Base-by-base conservation (phyloP, 768 basidiomycete genomes). In the Harrya chromipes region DNA sequence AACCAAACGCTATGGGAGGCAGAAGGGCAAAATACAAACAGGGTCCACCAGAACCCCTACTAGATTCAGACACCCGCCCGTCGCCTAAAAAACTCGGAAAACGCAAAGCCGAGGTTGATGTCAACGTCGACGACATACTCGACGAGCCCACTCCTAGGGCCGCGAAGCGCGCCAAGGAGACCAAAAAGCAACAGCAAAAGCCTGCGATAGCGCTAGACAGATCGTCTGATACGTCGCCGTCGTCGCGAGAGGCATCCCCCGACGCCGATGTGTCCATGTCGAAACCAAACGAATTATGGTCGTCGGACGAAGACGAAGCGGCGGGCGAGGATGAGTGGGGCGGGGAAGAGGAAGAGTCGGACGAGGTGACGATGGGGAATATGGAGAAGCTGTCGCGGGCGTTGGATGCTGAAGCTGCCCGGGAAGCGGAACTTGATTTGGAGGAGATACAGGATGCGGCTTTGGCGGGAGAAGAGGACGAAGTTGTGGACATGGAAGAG, bases 1-100 rank as follows among this genome's bases (percentile, higher is more conserved):
- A 43, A 39, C 33, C 33, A 33, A 8, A 46, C 54, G 59, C 40
- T 43, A 93, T 94, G 91, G 91, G 91, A 53, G 91, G 91, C 39
- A 81, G 90, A 62, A 82, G 89, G 54, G 80, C 89, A 57, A 90
- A 87, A 68, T 84, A 87, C 70, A 93, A 93, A 72, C 91, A 94
- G 67, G 77, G 72, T 2, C 74, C 83, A 11, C 90, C 90, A 0
- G 74, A 74, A 49, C 78, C 88, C 26, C 59, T 88, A 24, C 60
- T 45, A 7, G 74, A 81, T 13, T 57, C 61, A 0, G 61, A 64
- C n/a, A 17, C 61, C 8, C 59, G 61, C 4, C 63, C 69, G 4
- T 74, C 78, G 4, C 64, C 73, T 3, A 85, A 83, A 69, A 82
- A 79, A 53, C 72, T 81, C 13, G 84, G 85, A 35, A 91, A 91